phyloP scores from a whole-genome alignment of 805 yeast genomes.

The Brettanomyces custersianus region DNA sequence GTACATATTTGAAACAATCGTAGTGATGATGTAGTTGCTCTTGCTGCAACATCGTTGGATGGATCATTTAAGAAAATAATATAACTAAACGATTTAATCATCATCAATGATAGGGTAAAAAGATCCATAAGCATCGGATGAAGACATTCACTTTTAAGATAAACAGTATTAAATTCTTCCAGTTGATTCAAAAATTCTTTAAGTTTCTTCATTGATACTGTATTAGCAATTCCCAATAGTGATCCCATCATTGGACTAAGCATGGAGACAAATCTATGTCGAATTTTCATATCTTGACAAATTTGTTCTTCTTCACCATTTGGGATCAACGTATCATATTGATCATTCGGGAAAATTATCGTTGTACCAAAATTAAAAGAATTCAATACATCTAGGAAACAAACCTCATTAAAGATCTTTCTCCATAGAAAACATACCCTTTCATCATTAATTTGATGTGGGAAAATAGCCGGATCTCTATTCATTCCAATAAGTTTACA shows the following conservation, averaged over 20 bases:
- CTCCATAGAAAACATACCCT: conserved; percentile 37
- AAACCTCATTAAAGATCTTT: conserved; percentile 37
- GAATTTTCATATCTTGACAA: conserved; percentile 25
- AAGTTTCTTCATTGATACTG: neutral
- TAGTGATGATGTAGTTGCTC: neutral
- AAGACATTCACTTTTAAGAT: conserved; percentile 23
- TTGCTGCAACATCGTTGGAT: neutral
- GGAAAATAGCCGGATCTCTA: conserved; percentile 35
- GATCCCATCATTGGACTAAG: neutral
- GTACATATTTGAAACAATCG: neutral
- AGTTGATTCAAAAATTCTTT: conserved; percentile 26
- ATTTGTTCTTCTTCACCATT: no score
- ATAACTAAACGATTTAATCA: conserved; percentile 11
- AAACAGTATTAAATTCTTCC: conserved; percentile 23
- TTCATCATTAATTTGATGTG: conserved; percentile 26
- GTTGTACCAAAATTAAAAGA: conserved; percentile 38
- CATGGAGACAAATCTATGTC: conserved; percentile 5
- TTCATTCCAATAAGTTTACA: conserved; percentile 33
- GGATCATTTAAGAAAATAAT: neutral
- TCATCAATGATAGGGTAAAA: conserved; percentile 26
- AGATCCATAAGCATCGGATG: no score
- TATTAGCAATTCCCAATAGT: neutral
- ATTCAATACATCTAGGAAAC: conserved; percentile 32
- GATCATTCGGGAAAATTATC: conserved; percentile 27
- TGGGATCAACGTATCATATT: conserved; percentile 43